phyloP scores from a whole-genome alignment of 2,329 filamentous ascomycete genomes.

The Bipolaris zeicola region DNA sequence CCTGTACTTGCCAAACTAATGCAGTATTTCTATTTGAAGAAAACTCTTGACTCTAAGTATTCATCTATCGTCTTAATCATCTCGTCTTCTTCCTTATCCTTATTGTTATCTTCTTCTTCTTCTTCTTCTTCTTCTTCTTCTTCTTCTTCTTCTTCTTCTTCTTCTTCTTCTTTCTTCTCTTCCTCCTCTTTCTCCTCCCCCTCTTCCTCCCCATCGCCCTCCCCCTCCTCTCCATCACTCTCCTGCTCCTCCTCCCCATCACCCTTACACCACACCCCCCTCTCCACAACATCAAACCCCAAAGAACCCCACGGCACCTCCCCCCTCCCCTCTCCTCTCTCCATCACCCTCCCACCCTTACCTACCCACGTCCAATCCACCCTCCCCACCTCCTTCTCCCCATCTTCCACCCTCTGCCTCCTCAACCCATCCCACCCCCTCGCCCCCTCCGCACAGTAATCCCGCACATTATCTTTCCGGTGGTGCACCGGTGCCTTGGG shows the following conservation, averaged over 20 bases:
- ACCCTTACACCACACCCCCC: not conserved
- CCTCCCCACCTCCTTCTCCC: conserved; percentile 1
- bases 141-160: not conserved
- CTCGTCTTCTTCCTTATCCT: too few species aligned
- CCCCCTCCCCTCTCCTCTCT: not conserved
- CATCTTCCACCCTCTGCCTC: not conserved
- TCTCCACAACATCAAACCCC: too few species aligned
- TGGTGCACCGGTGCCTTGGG: conserved; percentile 1
- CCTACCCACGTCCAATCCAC: conserved; percentile 2
- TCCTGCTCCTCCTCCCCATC: not conserved
- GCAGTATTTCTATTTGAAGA: conserved; percentile 27
- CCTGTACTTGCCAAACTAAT: conserved; percentile 34
- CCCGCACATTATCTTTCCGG: not conserved
- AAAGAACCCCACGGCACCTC: not conserved
- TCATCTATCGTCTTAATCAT: too few species aligned
- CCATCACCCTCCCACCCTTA: not conserved
- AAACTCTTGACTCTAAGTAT: not conserved
- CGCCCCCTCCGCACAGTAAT: not conserved
- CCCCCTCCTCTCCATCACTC: not conserved
- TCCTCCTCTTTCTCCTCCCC: not conserved
- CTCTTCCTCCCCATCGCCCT: not conserved
- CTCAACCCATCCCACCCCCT: conserved; percentile 1
- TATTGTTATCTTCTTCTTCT: too few species aligned
- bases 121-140: too few species aligned
- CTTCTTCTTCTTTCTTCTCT: not conserved